Evolutionary conservation across 2,329 filamentous ascomycete genomes (phyloP), one percentile per base, ranked within the genome.

Genomic region (Plenodomus biglobosus): DNA sequence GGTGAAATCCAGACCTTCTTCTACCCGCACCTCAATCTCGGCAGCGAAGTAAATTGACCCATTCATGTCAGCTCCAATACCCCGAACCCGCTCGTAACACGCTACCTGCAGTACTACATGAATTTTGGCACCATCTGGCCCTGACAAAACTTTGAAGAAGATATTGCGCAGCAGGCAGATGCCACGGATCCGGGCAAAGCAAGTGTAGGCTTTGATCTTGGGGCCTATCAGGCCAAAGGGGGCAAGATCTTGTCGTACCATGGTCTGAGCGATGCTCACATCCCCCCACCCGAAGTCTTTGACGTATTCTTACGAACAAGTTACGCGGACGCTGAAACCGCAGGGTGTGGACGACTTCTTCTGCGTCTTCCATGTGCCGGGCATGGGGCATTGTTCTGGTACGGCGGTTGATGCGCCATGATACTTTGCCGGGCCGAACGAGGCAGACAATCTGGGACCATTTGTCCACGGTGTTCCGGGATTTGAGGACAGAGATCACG

Each of bases 281-380:
- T 84, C 44, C 75, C 78, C 13, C 76, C 75, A 78, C 13, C 76
- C 76, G 0, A 75, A 76, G 0, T 74, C 78, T 17, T 78, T 76
- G 2, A 73, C 78, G 8, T 79, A 79, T 61, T 85, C 75, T 59
- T 79, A 80, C 64, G 69, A 75, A 16, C 71, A 75, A 15, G 74
- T 81, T 1, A 40, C 61, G n/a, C 63, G 62, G 6, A 65, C 65
- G 0, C 48, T 76, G 19, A 48, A 64, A n/a, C 67, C 70, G 0
- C 50, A 57, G 11, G 71, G 69, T 17, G 50, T 76, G 1, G 68
- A 74, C 37, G 58, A 62, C 15, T 77, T 73, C 58, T 77, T 70
- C 60, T 70, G 73, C 38, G 70, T 73, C 58, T 76, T 77, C 62
- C 53, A 73, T 17, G 71, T 77, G 10, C 75, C 74, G 2, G 75